These are phyloP conservation scores for Tuber calosporum DNA, from an alignment of 495 filamentous ascomycete genomes.

Conservation along the genomic window DNA sequence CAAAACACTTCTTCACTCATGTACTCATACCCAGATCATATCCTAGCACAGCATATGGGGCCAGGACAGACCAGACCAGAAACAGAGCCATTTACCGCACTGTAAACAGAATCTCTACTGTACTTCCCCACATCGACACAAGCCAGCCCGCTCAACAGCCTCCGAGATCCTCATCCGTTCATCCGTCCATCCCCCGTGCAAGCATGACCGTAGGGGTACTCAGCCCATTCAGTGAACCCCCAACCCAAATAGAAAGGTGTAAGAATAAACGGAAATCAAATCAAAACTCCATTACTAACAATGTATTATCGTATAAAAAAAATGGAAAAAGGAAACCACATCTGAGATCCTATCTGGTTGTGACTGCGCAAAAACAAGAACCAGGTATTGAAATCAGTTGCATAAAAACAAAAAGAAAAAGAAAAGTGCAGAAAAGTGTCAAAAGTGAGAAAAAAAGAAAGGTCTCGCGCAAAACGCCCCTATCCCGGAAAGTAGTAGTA, in stretches of 20 bases:
- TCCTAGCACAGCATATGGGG: not conserved
- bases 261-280: slow-evolving; percentile 6
- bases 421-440: slow-evolving; percentile 6
- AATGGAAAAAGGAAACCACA: not conserved
- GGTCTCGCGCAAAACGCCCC: not conserved
- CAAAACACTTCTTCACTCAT: not conserved
- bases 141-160: not conserved
- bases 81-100: not conserved
- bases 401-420: not conserved
- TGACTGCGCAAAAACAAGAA: not conserved
- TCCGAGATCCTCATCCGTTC: not conserved
- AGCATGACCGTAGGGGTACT: not conserved
- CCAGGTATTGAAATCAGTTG: not conserved
- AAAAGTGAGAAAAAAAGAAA: not conserved
- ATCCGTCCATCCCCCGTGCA: not conserved
- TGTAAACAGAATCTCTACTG: not conserved
- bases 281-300: slow-evolving; percentile 4
- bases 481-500: not conserved
- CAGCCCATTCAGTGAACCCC: not conserved
- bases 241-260: not conserved
- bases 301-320: not conserved
- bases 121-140: not conserved
- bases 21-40: not conserved
- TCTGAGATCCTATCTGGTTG: not conserved
- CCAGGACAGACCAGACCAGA: not conserved